These are phyloP conservation scores for Cordia subcordata DNA, from an alignment of 257 asterid genomes.

Conservation along the genomic window DNA sequence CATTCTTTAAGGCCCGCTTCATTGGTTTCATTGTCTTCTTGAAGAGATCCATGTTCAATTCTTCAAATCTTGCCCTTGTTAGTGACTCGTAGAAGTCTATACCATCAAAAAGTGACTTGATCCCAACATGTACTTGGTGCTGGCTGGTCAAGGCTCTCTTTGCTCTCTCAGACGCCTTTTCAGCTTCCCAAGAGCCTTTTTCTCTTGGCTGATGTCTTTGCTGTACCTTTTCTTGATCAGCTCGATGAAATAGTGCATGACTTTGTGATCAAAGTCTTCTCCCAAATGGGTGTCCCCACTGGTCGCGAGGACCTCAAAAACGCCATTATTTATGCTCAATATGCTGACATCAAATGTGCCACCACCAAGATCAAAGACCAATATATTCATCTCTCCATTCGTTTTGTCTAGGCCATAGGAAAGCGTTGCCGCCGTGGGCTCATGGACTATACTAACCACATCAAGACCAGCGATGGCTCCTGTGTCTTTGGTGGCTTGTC, in stretches of 20 bases:
- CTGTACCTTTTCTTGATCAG: constrained; percentile 17
- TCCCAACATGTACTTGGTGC: constrained; percentile 22
- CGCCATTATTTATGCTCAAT: constrained; percentile 22
- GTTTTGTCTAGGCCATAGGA: constrained; percentile 9
- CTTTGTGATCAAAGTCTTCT: constrained; percentile 23
- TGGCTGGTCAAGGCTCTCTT: constrained; percentile 25
- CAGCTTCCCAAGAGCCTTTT: constrained; percentile 24
- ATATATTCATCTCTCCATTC: neutral
- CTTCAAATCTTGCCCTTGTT: constrained; percentile 26
- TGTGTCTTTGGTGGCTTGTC: constrained; percentile 17
- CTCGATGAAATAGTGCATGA: constrained; percentile 19
- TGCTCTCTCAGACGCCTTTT: constrained; percentile 24
- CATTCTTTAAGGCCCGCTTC: constrained; percentile 22
- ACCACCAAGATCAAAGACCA: constrained; percentile 11
- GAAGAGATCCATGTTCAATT: constrained; percentile 25
- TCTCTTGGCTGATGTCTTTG: constrained; percentile 23
- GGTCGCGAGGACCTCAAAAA: constrained; percentile 27
- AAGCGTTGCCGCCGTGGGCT: constrained; percentile 4
- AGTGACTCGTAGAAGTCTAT: constrained; percentile 22
- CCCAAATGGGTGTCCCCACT: constrained; percentile 27
- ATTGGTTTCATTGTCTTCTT: constrained; percentile 27
- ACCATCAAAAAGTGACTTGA: constrained; percentile 22
- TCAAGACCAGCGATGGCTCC: constrained; percentile 13
- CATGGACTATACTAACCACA: constrained; percentile 12
- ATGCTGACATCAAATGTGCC: constrained; percentile 23